Conservation (phyloP, 192 early-diverging fungal genomes). For the Coemansia sp. region DNA sequence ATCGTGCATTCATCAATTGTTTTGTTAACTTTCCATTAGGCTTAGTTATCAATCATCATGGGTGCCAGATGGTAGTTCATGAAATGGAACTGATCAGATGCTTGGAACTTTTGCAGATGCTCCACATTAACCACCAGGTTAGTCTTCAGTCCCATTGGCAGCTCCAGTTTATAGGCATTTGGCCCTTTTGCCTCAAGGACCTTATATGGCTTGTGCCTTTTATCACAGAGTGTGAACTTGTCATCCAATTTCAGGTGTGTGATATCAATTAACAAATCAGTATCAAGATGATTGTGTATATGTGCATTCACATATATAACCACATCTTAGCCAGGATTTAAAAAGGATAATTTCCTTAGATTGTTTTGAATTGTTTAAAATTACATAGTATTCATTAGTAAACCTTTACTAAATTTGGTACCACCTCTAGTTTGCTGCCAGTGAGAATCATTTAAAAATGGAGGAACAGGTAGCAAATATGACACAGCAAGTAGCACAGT, state of each 20-base stretch:
- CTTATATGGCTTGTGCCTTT: conserved; percentile 8
- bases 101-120: not conserved
- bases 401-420: too few relatives aligned
- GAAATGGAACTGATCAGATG: not conserved
- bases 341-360: too few relatives aligned
- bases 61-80: not conserved
- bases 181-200: not conserved
- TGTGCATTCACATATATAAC: too few relatives aligned
- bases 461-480: not conserved
- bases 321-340: too few relatives aligned
- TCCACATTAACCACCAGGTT: conserved; percentile 2
- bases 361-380: not conserved
- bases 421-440: not conserved
- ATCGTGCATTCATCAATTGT: too few relatives aligned
- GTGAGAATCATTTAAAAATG: not conserved
- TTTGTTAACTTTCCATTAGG: not conserved
- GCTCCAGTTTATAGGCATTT: conserved; percentile 5
- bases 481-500: too few relatives aligned
- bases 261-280: too few relatives aligned
- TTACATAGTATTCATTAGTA: not conserved
- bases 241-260: too few relatives aligned
- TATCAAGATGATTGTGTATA: too few relatives aligned
- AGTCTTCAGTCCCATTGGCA: not conserved
- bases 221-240: conserved; percentile 5
- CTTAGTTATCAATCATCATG: not conserved